Conservation (phyloP, 495 filamentous ascomycete genomes). For the Glonium stellatum region DNA sequence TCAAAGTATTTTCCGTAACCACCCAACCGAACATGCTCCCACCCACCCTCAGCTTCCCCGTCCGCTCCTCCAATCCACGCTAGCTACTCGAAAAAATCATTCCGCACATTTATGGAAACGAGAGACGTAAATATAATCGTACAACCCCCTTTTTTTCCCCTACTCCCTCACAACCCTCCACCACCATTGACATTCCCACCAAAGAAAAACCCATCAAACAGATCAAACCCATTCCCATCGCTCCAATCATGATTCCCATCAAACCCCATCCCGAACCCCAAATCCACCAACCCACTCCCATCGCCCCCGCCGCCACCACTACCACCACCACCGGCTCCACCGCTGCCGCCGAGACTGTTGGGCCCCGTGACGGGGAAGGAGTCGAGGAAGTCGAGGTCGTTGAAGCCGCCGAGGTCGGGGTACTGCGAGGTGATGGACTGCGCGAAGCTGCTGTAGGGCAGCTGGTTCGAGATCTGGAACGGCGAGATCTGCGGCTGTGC, state of each 20-base stretch:
- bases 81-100: neutral
- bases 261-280: conserved; percentile 69
- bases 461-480: conserved; percentile 19
- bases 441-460: conserved; percentile 20
- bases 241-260: conserved; percentile 73
- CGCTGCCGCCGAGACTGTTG: conserved; percentile 6
- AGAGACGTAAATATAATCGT: neutral
- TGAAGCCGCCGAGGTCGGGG: conserved; percentile 36
- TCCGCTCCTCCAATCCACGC: neutral
- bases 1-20: neutral
- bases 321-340: too few species aligned
- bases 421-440: conserved; percentile 20
- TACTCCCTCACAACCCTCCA: neutral
- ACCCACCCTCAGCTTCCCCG: neutral
- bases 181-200: conserved; percentile 37
- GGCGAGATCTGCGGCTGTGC: conserved; percentile 13
- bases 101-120: neutral
- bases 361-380: conserved; percentile 24
- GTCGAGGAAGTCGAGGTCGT: conserved; percentile 33
- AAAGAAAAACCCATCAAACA: conserved; percentile 92
- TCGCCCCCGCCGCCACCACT: neutral
- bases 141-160: neutral
- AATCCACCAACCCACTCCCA: conserved; percentile 37
- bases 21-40: neutral
- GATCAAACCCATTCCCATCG: conserved; percentile 70